Evolutionary conservation across 2,329 filamentous ascomycete genomes (phyloP).

Genomic region (Shiraia sp.): DNA sequence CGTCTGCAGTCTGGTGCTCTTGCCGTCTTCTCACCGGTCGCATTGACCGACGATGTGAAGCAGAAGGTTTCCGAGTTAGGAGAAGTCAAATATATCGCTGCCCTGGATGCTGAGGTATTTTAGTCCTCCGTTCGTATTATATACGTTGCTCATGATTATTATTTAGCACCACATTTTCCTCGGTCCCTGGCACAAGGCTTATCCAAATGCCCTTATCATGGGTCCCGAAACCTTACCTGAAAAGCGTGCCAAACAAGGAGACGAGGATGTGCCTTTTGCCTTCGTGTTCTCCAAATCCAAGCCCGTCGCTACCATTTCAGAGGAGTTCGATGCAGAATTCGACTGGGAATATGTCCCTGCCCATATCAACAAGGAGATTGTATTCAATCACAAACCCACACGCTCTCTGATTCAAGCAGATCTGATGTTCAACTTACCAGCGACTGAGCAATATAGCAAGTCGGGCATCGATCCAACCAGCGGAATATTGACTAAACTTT

Average conservation of each 20-base stretch:
- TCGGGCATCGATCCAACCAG: constrained; percentile 57
- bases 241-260: constrained; percentile 69
- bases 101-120: constrained; percentile 73
- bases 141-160: background rate
- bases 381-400: constrained; percentile 81
- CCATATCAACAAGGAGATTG: constrained; percentile 83
- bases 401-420: constrained; percentile 85
- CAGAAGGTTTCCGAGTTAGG: constrained; percentile 62
- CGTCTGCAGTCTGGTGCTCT: constrained; percentile 76
- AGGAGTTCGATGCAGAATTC: constrained; percentile 86
- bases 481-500: constrained; percentile 64
- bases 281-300: constrained; percentile 59
- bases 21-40: constrained; percentile 89
- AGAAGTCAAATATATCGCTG: constrained; percentile 80
- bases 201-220: constrained; percentile 77
- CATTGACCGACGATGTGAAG: constrained; percentile 76
- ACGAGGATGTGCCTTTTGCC: constrained; percentile 65
- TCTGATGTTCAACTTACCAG: constrained; percentile 87
- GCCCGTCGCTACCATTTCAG: constrained; percentile 58
- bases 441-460: constrained; percentile 75
- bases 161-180: constrained; percentile 86
- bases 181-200: constrained; percentile 79
- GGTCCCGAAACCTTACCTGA: constrained; percentile 81
- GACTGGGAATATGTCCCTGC: constrained; percentile 79
- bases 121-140: background rate